A percentile compares a stretch with the other conserved stretches of the same genome.
Conservation (phyloP, 306 rosid species). For the Castanospermum australe region DNA sequence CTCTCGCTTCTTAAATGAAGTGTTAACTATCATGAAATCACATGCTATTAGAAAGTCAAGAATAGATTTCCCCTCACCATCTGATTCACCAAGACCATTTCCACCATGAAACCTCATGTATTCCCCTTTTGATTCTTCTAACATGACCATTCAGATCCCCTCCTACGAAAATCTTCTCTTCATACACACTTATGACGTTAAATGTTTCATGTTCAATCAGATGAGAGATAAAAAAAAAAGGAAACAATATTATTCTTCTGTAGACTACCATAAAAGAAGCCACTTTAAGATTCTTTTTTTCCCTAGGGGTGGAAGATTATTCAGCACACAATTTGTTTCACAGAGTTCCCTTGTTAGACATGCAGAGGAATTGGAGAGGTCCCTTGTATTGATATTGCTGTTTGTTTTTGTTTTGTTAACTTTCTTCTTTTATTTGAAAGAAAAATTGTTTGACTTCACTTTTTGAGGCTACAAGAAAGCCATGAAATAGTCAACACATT, state of each 20-base stretch:
- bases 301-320: no score
- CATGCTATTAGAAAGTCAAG: background rate
- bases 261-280: no score
- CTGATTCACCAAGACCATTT: background rate
- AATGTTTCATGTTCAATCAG: no score
- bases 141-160: background rate
- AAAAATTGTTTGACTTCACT: no score
- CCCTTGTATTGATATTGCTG: background rate
- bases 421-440: background rate
- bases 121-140: background rate
- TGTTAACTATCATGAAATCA: background rate
- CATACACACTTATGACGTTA: no score
- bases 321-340: background rate
- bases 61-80: background rate
- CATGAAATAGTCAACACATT: no score
- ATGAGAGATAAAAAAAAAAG: no score
- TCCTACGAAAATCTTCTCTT: no score
- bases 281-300: no score
- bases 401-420: background rate
- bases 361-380: background rate
- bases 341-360: background rate
- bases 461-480: no score
- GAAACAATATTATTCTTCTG: no score
- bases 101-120: background rate
- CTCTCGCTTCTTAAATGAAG: background rate